A percentile compares a stretch with the other conserved stretches of the same genome.
Conservation (phyloP, 352 stramenopile genomes). For the Plasmopara halstedii region DNA sequence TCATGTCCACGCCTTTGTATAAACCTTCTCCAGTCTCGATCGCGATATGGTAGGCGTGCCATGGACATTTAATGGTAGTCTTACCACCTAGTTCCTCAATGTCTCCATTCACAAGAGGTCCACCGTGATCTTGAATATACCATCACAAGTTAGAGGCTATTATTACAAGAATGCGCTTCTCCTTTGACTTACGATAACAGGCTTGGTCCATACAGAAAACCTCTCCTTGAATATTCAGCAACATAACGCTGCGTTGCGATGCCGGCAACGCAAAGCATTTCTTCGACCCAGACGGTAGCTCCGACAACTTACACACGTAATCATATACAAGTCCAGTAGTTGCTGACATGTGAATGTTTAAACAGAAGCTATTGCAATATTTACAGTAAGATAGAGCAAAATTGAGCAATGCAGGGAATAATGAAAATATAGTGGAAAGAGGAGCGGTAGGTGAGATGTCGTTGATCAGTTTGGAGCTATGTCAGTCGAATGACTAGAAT, state of each 20-base stretch:
- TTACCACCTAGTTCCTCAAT: conserved; percentile 82
- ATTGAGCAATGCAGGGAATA: no score
- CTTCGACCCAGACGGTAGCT: conserved; percentile 45
- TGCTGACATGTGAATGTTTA: conserved; percentile 6
- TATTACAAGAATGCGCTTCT: conserved; percentile 12
- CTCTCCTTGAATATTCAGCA: conserved; percentile 48
- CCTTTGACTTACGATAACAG: conserved; percentile 57
- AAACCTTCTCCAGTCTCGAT: conserved; percentile 74
- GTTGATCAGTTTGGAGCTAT: no score
- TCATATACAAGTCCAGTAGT: conserved; percentile 45
- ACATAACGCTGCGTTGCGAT: conserved; percentile 64
- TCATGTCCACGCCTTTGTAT: conserved; percentile 80
- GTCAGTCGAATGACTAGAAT: no score
- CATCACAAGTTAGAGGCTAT: background rate
- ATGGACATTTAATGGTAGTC: conserved; percentile 73
- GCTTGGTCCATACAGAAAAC: conserved; percentile 84
- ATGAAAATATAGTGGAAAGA: no score
- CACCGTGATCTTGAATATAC: conserved; percentile 55
- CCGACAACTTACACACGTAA: conserved; percentile 56
- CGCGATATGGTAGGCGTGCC: conserved; percentile 82
- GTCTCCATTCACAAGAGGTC: conserved; percentile 67
- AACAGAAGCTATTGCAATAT: no score
- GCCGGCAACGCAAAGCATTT: conserved; percentile 51
- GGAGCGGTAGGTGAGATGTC: no score
- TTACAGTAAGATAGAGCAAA: no score